Base-by-base conservation (phyloP, 78 protist species). In the Monosiga brevicollis region DNA sequence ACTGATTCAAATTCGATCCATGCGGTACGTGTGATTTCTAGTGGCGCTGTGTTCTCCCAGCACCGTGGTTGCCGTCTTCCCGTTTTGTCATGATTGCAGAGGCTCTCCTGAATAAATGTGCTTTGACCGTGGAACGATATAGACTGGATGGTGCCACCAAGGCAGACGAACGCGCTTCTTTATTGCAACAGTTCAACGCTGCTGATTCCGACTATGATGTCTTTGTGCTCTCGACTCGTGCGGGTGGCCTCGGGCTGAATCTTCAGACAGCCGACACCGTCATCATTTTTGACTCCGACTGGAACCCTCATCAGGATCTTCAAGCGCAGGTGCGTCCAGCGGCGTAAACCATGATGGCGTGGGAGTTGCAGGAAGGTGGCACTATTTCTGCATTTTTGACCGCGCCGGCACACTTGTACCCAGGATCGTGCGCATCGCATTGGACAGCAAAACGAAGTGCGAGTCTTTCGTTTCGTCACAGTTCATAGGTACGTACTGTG, bases 181-280 rank as follows among this genome's bases (percentile, higher is more conserved):
- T 42, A n/a, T 42, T 92, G 39, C n/a, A 1, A 35, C 34, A 83
- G 70, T 90, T 84, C 86, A 83, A 91, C 82, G 73, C 86, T 43
- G 83, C 84, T n/a, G 89, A 87, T 80, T 84, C 92, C 34, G 88
- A 84, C 36, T 77, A 42, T 83, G 87, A 86, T 40, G 85, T 89
- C 29, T 95, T 95, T 83, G 43, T 81, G 41, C 80, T 23, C 41
- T 35, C 55, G 42, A 96, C 98, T 0, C 91, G 94, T 74, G 98
- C 99, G 29, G 99, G 99, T 80, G 99, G 99, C 43, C 85, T 94
- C 2, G 99, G 99, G n/a, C 84, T 96, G 87, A 96, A 96, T 82
- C 90, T 94, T n/a, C 96, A 93, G 78, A 89, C 97, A 0, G 98
- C 99, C 20, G 96, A 95, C 89, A 95, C 98, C 1, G 96, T 93